phyloP scores from a whole-genome alignment of 768 basidiomycete species.

The Suillus hirtellus region DNA sequence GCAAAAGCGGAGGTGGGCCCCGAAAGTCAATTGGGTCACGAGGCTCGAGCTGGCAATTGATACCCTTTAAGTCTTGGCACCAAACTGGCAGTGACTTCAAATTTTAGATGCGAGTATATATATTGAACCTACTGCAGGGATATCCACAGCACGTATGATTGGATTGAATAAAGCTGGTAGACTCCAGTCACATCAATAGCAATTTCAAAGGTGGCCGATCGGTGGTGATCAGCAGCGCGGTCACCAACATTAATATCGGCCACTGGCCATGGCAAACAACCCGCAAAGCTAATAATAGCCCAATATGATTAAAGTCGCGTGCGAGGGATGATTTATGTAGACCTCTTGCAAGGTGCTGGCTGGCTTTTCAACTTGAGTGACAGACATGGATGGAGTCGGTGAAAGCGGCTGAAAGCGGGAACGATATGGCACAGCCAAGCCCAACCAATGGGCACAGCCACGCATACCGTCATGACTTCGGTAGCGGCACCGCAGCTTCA shows the following conservation, averaged over 20 bases:
- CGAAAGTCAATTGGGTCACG: neutral
- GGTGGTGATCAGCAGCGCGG: neutral
- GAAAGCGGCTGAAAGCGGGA: neutral
- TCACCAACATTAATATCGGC: neutral
- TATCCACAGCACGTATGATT: neutral
- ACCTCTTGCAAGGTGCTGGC: neutral
- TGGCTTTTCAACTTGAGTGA: neutral
- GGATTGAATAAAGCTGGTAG: neutral
- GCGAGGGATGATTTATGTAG: neutral
- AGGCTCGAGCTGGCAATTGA: neutral
- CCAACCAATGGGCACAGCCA: neutral
- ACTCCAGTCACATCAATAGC: neutral
- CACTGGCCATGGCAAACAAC: neutral
- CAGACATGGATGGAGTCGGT: neutral
- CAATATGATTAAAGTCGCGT: neutral
- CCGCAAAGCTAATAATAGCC: neutral
- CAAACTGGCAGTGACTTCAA: neutral
- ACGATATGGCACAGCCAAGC: too few relatives aligned
- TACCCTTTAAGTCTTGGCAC: neutral
- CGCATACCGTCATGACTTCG: neutral
- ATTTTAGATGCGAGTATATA: neutral
- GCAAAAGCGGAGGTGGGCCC: neutral
- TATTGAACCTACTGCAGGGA: neutral
- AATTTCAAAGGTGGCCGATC: neutral
- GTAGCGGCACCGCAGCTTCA: conserved; percentile 6